Evolutionary conservation across 441 rosid genomes (phyloP), one percentile per base, ranked within the genome.

Genomic region (Lepidium campestre): DNA sequence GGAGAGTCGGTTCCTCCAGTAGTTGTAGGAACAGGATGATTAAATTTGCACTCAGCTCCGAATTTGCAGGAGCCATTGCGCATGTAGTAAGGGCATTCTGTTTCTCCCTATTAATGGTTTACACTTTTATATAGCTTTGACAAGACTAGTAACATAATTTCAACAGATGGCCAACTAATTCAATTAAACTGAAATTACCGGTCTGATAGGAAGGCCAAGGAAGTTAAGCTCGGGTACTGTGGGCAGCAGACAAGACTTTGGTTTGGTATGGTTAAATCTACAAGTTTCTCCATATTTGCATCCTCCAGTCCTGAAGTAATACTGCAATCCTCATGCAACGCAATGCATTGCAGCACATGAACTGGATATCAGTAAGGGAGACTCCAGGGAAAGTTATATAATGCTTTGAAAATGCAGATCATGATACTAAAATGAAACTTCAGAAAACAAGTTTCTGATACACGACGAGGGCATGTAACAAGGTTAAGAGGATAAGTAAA

Each of bases 241-340:
- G 27, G 67, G 10, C 7, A 31, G 68, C 7, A 31, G 69, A 4
- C 44, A 66, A 69, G 77, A 5, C 42, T 78, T 83, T 59, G 79
- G 70, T 68, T 67, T 82, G 0, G 84, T 62, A 82, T 95, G 99
- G 74, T 73, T 86, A 86, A 77, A 95, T 78, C 88, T 85, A 77
- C 99, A 95, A 67, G 87, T 81, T 61, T 83, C 82, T 59, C 98
- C 98, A 77, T 75, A 95, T 83, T 92, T 95, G 71, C 99, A 95
- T 25, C 99, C 98, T 41, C 96, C 98, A 46, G 91, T 84, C 74
- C 83, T 86, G 70, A 86, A 72, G 86, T 87, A 95, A 77, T 84
- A 95, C 99, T 95, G 89, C 75, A 77, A 65, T 36, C 50, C 72
- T n/a, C 75, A 63, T 45, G 55, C 42, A 45, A 47, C 53, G 3